Conservation (phyloP, 164 flowering plant species). For the Vitis vinifera region DNA sequence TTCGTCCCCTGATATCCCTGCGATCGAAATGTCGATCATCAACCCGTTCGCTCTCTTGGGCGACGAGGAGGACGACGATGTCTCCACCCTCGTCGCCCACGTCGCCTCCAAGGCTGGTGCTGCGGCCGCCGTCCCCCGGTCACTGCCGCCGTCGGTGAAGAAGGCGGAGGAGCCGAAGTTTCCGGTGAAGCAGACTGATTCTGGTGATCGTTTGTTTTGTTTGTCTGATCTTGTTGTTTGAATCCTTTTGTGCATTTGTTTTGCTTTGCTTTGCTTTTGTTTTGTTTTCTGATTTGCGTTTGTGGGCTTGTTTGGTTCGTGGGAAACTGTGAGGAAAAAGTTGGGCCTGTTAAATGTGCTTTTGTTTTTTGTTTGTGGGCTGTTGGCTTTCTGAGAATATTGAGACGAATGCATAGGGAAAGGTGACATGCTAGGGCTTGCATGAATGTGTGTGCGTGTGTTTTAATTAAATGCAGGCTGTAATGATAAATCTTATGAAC, state of each 20-base stretch:
- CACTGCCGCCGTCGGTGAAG: conserved; percentile 4
- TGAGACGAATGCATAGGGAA: no score
- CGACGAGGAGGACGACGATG: conserved; percentile 32
- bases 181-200: neutral
- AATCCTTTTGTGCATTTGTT: conserved; percentile 5
- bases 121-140: neutral
- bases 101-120: conserved; percentile 16
- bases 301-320: neutral
- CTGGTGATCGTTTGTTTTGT: conserved; percentile 8
- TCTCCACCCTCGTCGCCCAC: conserved; percentile 15
- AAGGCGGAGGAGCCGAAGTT: conserved; percentile 8
- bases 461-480: no score
- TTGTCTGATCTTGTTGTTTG: conserved; percentile 8
- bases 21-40: conserved; percentile 17
- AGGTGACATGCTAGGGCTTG: no score
- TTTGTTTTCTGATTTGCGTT: neutral
- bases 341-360: neutral
- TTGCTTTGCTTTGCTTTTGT: neutral
- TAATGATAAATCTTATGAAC: no score
- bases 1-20: neutral
- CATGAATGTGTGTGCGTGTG: no score
- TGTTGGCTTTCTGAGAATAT: no score
- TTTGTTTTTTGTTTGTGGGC: neutral
- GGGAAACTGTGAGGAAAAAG: neutral
- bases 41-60: conserved; percentile 29